Evolutionary conservation across 129 eudicot genomes (phyloP).

Genomic region (Pittosporum tobira): DNA sequence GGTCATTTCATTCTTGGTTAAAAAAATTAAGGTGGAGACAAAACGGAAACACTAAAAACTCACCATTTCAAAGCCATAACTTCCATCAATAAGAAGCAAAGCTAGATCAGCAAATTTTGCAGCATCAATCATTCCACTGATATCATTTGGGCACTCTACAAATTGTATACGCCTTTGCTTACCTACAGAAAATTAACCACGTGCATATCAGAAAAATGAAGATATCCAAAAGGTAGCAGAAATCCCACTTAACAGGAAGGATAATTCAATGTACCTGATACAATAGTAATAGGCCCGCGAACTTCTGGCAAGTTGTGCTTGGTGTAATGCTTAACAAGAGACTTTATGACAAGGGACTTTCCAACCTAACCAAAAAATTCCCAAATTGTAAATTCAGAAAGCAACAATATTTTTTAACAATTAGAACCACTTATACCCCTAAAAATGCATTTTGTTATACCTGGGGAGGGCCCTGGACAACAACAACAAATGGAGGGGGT

Average conservation of each 20-base stretch:
- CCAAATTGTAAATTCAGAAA: neutral
- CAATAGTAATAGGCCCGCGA: constrained; percentile 78
- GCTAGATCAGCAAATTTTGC: constrained; percentile 90
- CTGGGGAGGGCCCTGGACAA: constrained; percentile 95
- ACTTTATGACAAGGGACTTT: constrained; percentile 79
- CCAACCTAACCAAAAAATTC: constrained; percentile 48
- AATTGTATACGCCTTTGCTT: constrained; percentile 81
- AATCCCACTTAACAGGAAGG: constrained; percentile 1
- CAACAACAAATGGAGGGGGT: constrained; percentile 85
- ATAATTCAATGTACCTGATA: constrained; percentile 52
- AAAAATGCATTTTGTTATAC: constrained; percentile 12
- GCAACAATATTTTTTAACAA: neutral
- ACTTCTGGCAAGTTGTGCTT: constrained; percentile 82
- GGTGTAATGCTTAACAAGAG: constrained; percentile 77
- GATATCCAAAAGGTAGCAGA: neutral
- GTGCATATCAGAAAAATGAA: neutral
- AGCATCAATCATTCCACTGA: constrained; percentile 93
- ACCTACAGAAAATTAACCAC: constrained; percentile 29
- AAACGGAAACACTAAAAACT: constrained; percentile 10
- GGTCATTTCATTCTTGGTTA: neutral
- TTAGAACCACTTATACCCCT: neutral
- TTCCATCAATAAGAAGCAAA: constrained; percentile 79
- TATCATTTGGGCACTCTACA: constrained; percentile 94
- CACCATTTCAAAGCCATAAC: constrained; percentile 99
- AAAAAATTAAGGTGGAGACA: neutral